A percentile compares a stretch with the other conserved stretches of the same genome.
phyloP scores from a whole-genome alignment of 371 early-diverging fungal species.

The Phascolomyces articulosus region DNA sequence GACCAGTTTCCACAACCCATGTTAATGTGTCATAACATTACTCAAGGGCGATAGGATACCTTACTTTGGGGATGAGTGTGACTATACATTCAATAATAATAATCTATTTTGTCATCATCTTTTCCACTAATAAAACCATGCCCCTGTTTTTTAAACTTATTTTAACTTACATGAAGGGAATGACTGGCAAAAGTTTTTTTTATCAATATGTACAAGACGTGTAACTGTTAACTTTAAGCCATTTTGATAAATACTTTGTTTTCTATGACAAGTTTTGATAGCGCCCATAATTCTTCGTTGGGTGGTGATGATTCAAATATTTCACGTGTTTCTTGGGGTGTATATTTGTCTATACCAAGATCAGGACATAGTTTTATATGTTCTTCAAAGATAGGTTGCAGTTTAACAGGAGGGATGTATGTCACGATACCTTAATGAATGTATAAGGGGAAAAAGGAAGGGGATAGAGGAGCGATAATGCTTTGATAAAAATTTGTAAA shows the following conservation, averaged over 20 bases:
- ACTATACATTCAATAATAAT: too few relatives aligned
- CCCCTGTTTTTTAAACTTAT: too few relatives aligned
- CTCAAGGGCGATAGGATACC: conserved; percentile 33
- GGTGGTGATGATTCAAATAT: neutral
- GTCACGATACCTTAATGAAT: too few relatives aligned
- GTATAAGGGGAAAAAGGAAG: neutral
- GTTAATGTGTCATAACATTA: conserved; percentile 31
- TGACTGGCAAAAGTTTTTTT: conserved; percentile 15
- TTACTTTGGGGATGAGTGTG: conserved; percentile 26
- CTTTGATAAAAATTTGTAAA: too few relatives aligned
- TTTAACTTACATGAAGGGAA: conserved; percentile 14
- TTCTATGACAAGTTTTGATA: conserved; percentile 4
- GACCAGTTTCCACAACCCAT: conserved; percentile 25
- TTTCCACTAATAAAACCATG: too few relatives aligned
- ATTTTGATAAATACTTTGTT: neutral
- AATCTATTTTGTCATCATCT: too few relatives aligned
- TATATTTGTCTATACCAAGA: neutral
- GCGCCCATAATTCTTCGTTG: too few relatives aligned
- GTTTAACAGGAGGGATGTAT: too few relatives aligned
- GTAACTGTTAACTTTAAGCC: conserved; percentile 9
- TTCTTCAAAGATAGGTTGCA: neutral
- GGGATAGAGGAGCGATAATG: too few relatives aligned
- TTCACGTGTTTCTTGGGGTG: neutral
- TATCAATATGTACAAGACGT: conserved; percentile 13
- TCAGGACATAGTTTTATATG: conserved; percentile 2